Conservation (phyloP, 139 green algal species). For the Closterium sp. region DNA sequence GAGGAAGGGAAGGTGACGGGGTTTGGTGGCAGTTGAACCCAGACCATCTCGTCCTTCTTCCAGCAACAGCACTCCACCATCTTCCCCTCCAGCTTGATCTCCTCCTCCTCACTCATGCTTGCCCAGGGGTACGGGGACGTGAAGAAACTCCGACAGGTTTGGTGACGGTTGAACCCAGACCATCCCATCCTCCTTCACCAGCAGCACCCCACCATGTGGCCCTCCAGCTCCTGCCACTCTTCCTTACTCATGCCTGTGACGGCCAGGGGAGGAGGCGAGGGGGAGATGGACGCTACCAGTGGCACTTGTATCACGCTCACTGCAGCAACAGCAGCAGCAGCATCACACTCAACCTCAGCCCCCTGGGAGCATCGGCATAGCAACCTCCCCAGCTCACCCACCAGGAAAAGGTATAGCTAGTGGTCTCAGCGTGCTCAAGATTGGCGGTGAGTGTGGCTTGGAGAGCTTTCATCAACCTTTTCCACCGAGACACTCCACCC, state of each 20-base stretch:
- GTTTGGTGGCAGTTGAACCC: neutral
- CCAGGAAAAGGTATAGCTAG: too few relatives aligned
- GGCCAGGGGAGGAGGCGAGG: neutral
- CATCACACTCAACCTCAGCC: neutral
- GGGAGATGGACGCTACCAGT: neutral
- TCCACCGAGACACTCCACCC: too few relatives aligned
- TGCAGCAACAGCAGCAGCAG: neutral
- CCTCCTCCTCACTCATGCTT: neutral
- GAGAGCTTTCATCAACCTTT: too few relatives aligned
- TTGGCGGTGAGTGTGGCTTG: neutral
- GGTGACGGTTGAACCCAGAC: too few relatives aligned
- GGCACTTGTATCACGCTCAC: too few relatives aligned
- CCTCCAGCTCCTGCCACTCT: neutral
- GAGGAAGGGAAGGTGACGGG: neutral
- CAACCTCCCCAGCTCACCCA: too few relatives aligned
- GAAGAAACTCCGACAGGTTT: too few relatives aligned
- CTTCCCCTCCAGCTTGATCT: neutral
- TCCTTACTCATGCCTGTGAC: neutral
- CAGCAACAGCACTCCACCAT: neutral
- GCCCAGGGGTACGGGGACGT: too few relatives aligned
- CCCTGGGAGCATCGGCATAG: too few relatives aligned
- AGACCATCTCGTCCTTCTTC: too few relatives aligned
- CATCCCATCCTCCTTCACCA: too few relatives aligned
- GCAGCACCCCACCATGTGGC: neutral
- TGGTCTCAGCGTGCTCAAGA: too few relatives aligned